Evolutionary conservation across 441 rosid genomes (phyloP).

Genomic region (Melastoma candidum): DNA sequence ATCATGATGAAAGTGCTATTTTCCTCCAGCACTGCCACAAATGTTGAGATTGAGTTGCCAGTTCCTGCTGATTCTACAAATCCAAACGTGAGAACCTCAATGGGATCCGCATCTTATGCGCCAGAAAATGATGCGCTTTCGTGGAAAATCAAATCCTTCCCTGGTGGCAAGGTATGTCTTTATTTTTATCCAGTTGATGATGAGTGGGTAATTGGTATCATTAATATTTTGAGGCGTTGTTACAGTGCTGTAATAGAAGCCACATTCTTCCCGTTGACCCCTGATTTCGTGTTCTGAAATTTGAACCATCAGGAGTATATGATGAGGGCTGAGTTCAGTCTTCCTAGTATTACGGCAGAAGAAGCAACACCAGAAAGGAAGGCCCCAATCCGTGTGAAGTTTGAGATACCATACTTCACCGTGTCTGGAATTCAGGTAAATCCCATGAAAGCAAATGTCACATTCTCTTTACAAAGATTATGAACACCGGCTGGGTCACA

Average conservation of each 20-base stretch:
- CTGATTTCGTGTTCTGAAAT: slow-evolving; percentile 2
- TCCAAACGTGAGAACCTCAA: slow-evolving; percentile 81
- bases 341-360: slow-evolving; percentile 92
- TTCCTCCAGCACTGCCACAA: slow-evolving; percentile 79
- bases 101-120: slow-evolving; percentile 92
- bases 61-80: slow-evolving; percentile 91
- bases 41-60: slow-evolving; percentile 93
- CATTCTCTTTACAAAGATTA: background rate
- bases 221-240: background rate
- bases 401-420: slow-evolving; percentile 97
- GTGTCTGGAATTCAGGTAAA: slow-evolving; percentile 97
- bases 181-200: background rate
- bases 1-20: slow-evolving; percentile 3
- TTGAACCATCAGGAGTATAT: slow-evolving; percentile 64
- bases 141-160: slow-evolving; percentile 97
- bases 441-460: slow-evolving; percentile 1
- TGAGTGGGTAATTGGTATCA: background rate
- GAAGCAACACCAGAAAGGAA: slow-evolving; percentile 85
- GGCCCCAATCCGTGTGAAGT: slow-evolving; percentile 96
- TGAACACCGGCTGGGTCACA: too few species aligned
- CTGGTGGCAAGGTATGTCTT: slow-evolving; percentile 77
- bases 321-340: slow-evolving; percentile 95
- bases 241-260: background rate
- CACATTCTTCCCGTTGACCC: background rate
- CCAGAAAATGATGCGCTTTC: slow-evolving; percentile 90